Conservation (phyloP, 192 early-diverging fungal genomes). For the Backusella mclennaniae region DNA sequence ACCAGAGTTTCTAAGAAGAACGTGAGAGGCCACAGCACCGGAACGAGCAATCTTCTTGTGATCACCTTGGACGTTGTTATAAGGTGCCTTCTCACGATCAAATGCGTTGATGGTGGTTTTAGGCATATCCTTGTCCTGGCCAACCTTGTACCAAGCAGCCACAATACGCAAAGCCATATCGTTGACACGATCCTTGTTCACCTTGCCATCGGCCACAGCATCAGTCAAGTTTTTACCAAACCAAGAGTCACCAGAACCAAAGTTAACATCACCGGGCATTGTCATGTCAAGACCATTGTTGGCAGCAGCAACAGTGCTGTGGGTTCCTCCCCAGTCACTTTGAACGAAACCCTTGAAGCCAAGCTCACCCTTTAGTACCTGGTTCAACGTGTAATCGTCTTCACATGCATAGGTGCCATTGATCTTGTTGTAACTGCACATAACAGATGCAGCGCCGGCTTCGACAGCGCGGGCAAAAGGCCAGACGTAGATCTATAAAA, state of each 20-base stretch:
- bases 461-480: slow-evolving; percentile 57
- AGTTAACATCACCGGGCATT: slow-evolving; percentile 47
- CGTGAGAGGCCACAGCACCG: slow-evolving; percentile 18
- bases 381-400: slow-evolving; percentile 39
- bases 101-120: background rate
- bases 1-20: slow-evolving; percentile 13
- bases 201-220: slow-evolving; percentile 6
- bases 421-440: slow-evolving; percentile 66
- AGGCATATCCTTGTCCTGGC: slow-evolving; percentile 6
- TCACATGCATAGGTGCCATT: slow-evolving; percentile 57
- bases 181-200: background rate
- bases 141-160: slow-evolving; percentile 14
- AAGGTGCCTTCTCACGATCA: background rate
- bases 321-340: slow-evolving; percentile 48
- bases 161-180: slow-evolving; percentile 21
- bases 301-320: slow-evolving; percentile 16
- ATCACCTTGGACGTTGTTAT: slow-evolving; percentile 11
- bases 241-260: background rate
- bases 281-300: slow-evolving; percentile 55
- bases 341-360: slow-evolving; percentile 54
- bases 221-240: slow-evolving; percentile 19
- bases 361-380: slow-evolving; percentile 47
- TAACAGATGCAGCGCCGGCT: slow-evolving; percentile 55
- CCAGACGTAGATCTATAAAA: slow-evolving; percentile 46
- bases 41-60: slow-evolving; percentile 13